Base-by-base conservation (phyloP, 1,284 basidiomycete species). In the Cryptococcus maquisensis region DNA sequence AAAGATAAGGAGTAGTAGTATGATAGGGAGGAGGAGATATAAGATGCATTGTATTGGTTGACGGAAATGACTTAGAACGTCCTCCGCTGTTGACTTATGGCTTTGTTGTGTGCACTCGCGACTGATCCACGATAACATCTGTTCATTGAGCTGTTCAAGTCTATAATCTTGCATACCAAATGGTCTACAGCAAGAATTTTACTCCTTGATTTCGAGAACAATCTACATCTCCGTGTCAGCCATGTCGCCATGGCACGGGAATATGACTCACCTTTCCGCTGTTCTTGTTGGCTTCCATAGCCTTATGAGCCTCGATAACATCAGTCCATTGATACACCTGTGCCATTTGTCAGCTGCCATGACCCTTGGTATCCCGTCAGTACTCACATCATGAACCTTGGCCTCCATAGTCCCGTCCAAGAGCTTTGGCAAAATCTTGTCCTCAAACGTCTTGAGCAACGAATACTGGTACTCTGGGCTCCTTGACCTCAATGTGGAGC, bases 231-330 rank as follows among this genome's bases (percentile, higher is more conserved):
- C 28, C n/a, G 36, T 9, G 20, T 48, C 20, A 48, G 47, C 36
- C 15, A 9, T 36, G 32, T 15, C 15, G 6, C 26, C 10, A 24
- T 23, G 21, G 28, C 7, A 28, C n/a, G 20, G 24, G 35, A 36
- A 8, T 3, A 24, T 38, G 28, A 26, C 44, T 32, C 56, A 79
- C 80, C 74, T 83, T 83, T 20, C 81, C 81, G 36, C 77, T 78
- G 62, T 82, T 96, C 69, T 84, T 85, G 71, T 94, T 89, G 42
- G 79, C 84, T 67, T 87, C 85, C 88, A 97, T 94, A 76, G 89
- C 87, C 57, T 83, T 81, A 63, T 94, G 91, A 1, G 91, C 93
- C 46, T 84, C 83, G 63, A 85, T 83, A 54, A 96, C 90, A 56
- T 90, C 80, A 20, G 82, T 82, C 91, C 90, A 94, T 1, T 84